phyloP scores from a whole-genome alignment of 495 filamentous ascomycete species.

The Aspergillus panamensis region DNA sequence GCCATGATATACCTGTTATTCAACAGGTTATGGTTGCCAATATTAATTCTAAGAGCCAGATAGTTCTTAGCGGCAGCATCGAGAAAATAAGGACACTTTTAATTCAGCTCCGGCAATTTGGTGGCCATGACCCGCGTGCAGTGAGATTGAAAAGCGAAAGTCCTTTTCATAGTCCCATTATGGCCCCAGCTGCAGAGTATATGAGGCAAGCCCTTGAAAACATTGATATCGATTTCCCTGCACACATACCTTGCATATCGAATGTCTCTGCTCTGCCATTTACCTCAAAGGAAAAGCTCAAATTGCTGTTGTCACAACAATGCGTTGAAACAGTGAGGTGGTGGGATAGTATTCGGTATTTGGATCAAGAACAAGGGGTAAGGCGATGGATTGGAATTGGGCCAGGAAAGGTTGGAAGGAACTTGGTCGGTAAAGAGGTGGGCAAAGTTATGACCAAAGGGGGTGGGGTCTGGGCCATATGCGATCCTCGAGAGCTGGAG shows the following conservation, averaged over 20 bases:
- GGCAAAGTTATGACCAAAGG: constrained; percentile 78
- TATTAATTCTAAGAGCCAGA: constrained; percentile 92
- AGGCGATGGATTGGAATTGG: constrained; percentile 90
- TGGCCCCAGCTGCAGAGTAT: constrained; percentile 75
- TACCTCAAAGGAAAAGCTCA: constrained; percentile 63
- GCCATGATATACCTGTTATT: constrained; percentile 63
- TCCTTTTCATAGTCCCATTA: constrained; percentile 90
- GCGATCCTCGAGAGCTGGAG: constrained; percentile 76
- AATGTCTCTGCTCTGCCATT: constrained; percentile 85
- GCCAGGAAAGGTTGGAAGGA: constrained; percentile 90
- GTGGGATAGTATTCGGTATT: constrained; percentile 88
- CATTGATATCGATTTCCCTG: constrained; percentile 67
- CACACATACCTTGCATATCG: constrained; percentile 69
- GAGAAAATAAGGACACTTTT: constrained; percentile 80
- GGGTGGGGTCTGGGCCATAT: constrained; percentile 92
- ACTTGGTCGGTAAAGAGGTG: constrained; percentile 93
- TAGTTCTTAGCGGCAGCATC: constrained; percentile 87
- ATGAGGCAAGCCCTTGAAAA: constrained; percentile 62
- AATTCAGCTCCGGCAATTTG: constrained; percentile 85
- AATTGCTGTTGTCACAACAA: constrained; percentile 68
- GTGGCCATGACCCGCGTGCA: constrained; percentile 87
- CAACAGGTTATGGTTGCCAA: constrained; percentile 91
- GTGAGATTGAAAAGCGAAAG: constrained; percentile 84
- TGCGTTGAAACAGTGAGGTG: constrained; percentile 87
- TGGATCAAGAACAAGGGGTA: constrained; percentile 83